Percentiles rank a stretch among this genome's conserved stretches.
These are phyloP conservation scores for Botrytis deweyae DNA, from an alignment of 2,329 filamentous ascomycete genomes.

Conservation along the genomic window DNA sequence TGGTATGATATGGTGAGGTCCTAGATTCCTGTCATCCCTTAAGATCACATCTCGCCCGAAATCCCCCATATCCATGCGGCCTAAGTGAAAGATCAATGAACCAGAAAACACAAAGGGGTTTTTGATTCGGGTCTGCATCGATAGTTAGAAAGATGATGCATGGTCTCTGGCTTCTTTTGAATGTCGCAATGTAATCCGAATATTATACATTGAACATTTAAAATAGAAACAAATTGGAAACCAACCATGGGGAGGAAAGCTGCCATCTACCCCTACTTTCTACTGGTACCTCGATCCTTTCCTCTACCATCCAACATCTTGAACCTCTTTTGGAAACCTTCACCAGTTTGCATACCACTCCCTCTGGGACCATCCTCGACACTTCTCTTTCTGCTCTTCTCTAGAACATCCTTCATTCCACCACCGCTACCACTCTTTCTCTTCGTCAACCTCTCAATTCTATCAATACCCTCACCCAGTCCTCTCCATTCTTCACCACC, in stretches of 20 bases:
- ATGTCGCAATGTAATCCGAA: background rate
- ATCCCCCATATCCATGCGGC: background rate
- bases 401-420: conserved; percentile 55
- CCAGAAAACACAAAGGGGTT: background rate
- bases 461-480: conserved; percentile 79
- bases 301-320: conserved; percentile 49
- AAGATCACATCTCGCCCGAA: background rate
- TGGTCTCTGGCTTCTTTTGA: too few relatives aligned
- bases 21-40: too few relatives aligned
- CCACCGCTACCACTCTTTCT: conserved; percentile 56
- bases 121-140: background rate
- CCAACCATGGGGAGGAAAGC: background rate
- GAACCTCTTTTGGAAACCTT: conserved; percentile 69
- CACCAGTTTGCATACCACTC: conserved; percentile 67
- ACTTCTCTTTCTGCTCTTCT: conserved; percentile 82
- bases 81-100: background rate
- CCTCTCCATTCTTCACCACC: conserved; percentile 93
- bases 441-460: conserved; percentile 80
- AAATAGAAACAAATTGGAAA: background rate
- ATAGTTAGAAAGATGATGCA: background rate
- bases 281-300: conserved; percentile 40
- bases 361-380: conserved; percentile 71
- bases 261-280: background rate
- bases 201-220: background rate
- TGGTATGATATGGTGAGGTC: background rate